Base-by-base conservation (phyloP, 192 early-diverging fungal species). In the Backusella westeae region DNA sequence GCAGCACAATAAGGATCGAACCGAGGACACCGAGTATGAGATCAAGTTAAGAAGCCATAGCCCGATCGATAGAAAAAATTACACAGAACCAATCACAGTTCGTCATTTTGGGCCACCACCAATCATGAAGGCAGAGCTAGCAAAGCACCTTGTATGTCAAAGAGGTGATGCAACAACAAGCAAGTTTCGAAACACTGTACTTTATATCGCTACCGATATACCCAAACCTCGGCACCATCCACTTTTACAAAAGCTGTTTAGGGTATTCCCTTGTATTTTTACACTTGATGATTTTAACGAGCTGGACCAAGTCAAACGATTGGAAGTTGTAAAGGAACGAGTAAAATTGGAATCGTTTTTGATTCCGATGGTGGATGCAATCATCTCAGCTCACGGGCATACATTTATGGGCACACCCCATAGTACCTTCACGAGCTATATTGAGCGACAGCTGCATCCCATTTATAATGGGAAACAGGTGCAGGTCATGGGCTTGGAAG, bases 281-380 rank as follows among this genome's bases (percentile, higher is more conserved):
- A 82, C 80, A 0, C 69, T 89, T 52, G 77, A 77, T 26, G 88
- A 89, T 72, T 89, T 87, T 52, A 67, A 82, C 17, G 86, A 84
- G n/a, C 52, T 89, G 0, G 81, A 81, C 14, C 66, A 73, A 2
- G 42, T 89, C 19, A 36, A 74, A 1, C 73, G 44, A 66, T 26
- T 83, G 3, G 49, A 80, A 19, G 78, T 80, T 3, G 78, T 75
- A 12, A 76, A 77, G 29, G 89, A 90, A 41, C 79, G 82, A 35
- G 85, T 86, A 8, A 76, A 79, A 34, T 68, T 90, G 63, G 76
- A 76, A 65, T 72, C 78, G 36, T 87, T 81, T 63, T 66, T 90
- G 52, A 83, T 90, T 29, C 89, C 89, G 19, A 86, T 90, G 80
- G 76, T 88, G 9, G 89, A 90, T 77, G 83, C 83, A 3, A 85